Evolutionary conservation across 495 filamentous ascomycete genomes (phyloP).

Genomic region (Cercophora sp.): DNA sequence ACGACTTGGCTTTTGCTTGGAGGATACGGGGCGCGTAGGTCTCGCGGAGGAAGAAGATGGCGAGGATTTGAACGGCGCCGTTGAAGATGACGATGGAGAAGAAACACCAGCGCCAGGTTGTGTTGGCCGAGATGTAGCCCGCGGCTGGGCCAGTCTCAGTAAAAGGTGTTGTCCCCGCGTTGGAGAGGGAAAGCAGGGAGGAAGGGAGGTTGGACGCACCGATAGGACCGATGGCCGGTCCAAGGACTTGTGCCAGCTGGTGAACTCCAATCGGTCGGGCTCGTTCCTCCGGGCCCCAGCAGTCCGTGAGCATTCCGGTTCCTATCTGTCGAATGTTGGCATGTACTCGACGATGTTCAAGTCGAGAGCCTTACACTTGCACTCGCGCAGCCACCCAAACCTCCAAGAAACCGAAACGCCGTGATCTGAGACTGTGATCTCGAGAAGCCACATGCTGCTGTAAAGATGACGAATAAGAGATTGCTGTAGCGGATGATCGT

Average conservation of each 20-base stretch:
- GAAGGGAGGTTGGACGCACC: no score
- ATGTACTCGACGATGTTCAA: no score
- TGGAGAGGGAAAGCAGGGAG: no score
- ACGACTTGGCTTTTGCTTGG: conserved; percentile 43
- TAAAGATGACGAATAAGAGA: conserved; percentile 34
- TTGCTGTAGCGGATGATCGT: conserved; percentile 24
- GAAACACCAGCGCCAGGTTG: conserved; percentile 49
- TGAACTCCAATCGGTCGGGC: conserved; percentile 18
- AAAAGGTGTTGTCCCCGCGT: no score
- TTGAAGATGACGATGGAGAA: conserved; percentile 42
- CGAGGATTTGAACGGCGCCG: conserved; percentile 27
- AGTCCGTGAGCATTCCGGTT: conserved; percentile 15
- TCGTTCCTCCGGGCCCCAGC: conserved; percentile 20
- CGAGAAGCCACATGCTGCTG: conserved; percentile 28
- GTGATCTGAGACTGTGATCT: conserved; percentile 24
- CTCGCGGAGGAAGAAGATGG: conserved; percentile 49
- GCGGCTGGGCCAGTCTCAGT: no score
- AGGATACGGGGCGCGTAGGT: conserved; percentile 60
- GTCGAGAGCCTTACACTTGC: no score
- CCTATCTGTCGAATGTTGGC: no score
- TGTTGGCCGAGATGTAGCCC: conserved; percentile 39
- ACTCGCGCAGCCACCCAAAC: conserved; percentile 28
- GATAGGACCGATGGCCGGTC: conserved; percentile 43
- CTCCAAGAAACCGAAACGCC: conserved; percentile 28
- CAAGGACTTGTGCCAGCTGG: conserved; percentile 29